phyloP scores from a whole-genome alignment of 495 filamentous ascomycete species.

The Lichina pygmaea region DNA sequence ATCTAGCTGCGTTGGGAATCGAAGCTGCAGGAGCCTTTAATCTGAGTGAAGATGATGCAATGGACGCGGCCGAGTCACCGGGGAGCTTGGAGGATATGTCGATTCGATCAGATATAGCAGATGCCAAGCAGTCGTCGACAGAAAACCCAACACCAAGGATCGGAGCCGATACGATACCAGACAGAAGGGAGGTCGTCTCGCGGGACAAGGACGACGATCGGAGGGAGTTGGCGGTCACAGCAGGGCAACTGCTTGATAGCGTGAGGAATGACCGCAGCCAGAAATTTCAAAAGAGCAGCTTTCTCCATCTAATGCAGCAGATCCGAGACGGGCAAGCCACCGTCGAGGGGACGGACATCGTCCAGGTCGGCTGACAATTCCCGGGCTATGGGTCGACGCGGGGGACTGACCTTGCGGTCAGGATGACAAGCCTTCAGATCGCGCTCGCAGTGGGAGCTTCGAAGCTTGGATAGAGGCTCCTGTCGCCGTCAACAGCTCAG shows the following conservation, averaged over 20 bases:
- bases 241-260: slow-evolving; percentile 41
- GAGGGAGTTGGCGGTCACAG: slow-evolving; percentile 44
- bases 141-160: not conserved
- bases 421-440: no score
- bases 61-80: no score
- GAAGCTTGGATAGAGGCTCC: no score
- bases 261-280: slow-evolving; percentile 35
- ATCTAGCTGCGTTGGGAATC: no score
- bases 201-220: slow-evolving; percentile 12
- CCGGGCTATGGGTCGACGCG: not conserved
- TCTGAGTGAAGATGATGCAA: no score
- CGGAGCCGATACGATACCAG: not conserved
- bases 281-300: slow-evolving; percentile 58
- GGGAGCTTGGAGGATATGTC: no score
- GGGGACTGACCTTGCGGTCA: not conserved
- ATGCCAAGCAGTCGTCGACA: no score
- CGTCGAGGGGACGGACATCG: slow-evolving; percentile 3
- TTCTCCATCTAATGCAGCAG: slow-evolving; percentile 45
- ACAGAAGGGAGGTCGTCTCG: slow-evolving; percentile 8
- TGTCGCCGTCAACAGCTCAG: not conserved
- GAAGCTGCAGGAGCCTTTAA: no score
- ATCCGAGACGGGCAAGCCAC: slow-evolving; percentile 2
- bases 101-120: no score
- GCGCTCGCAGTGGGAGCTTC: no score
- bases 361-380: slow-evolving; percentile 1